Evolutionary conservation across 140 eudicot genomes (phyloP).

Genomic region (Anethum foeniculum): DNA sequence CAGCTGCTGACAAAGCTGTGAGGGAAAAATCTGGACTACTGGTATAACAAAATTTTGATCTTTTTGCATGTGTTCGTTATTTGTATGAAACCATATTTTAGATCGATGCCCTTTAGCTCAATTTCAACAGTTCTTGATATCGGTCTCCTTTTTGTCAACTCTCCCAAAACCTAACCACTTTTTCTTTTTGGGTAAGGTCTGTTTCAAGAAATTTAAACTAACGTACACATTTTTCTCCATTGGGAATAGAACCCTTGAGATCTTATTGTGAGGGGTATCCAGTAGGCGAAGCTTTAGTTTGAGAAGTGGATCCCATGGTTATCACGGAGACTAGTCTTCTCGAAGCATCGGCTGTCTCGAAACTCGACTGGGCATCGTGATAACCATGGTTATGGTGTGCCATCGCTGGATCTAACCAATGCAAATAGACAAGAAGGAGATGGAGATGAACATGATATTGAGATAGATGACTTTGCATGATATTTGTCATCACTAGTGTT

Average conservation of each 20-base stretch:
- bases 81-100: neutral
- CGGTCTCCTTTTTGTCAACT: neutral
- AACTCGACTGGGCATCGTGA: too few relatives aligned
- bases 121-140: neutral
- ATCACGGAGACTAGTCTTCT: too few relatives aligned
- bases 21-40: constrained; percentile 54
- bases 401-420: too few relatives aligned
- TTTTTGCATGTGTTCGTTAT: neutral
- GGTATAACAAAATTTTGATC: constrained; percentile 29
- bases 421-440: too few relatives aligned
- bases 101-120: neutral
- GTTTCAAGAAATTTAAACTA: neutral
- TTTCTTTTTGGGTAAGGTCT: neutral
- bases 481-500: too few relatives aligned
- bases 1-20: constrained; percentile 73
- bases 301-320: neutral
- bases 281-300: neutral
- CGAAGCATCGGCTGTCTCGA: too few relatives aligned
- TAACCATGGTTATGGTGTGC: too few relatives aligned
- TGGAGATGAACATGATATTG: too few relatives aligned
- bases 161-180: neutral
- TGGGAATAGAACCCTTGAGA: neutral
- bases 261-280: neutral
- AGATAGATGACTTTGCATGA: too few relatives aligned
- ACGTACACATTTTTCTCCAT: neutral